Base-by-base conservation (phyloP, 2,329 filamentous ascomycete species). In the Elsinoe necatrix region DNA sequence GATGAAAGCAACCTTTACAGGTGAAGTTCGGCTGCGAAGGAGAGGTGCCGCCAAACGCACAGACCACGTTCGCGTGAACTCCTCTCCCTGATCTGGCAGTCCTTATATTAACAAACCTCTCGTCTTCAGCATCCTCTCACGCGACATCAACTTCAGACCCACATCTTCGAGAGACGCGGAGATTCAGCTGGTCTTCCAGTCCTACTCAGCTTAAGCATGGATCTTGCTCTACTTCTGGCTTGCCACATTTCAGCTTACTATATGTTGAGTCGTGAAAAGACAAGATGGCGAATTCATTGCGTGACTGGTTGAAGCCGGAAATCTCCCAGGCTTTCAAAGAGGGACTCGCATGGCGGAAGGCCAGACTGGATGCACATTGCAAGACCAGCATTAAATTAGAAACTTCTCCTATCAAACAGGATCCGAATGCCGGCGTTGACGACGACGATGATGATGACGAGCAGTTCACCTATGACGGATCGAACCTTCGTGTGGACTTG, bases 401-500 rank as follows among this genome's bases (percentile, higher is more conserved):
- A 18, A 59, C 62, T 7, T 61, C 63, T 25, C 20, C 43, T 3
- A 39, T 54, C 4, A 14, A 43, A 2, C 42, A 11, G 63, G 63
- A 12, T 65, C 23, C 12, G 9, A 37, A 39, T n/a, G n/a, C 21
- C 3, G 35, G 35, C 27, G 14, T 20, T 18, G 47, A 29, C 20
- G 45, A 23, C 9, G 51, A 56, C 9, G 51, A 56, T 18, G 52
- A 23, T 11, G 52, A 35, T 4, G 29, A 45, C 37, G 52, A 55
- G 1, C 45, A 31, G 14, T 56, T 56, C 29, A 18, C 12, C 7
- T 23, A 56, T 18, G 65, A 69, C 56, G 64, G 65, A 12, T 69
- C 65, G 60, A 69, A 66, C 42, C 62, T 69, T 23, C 61, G 62
- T 16, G 64, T 66, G 47, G 54, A 59, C 55, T 18, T 61, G 57